Evolutionary conservation across 2,329 filamentous ascomycete genomes (phyloP).

Genomic region (Gaeumannomyces sp.): DNA sequence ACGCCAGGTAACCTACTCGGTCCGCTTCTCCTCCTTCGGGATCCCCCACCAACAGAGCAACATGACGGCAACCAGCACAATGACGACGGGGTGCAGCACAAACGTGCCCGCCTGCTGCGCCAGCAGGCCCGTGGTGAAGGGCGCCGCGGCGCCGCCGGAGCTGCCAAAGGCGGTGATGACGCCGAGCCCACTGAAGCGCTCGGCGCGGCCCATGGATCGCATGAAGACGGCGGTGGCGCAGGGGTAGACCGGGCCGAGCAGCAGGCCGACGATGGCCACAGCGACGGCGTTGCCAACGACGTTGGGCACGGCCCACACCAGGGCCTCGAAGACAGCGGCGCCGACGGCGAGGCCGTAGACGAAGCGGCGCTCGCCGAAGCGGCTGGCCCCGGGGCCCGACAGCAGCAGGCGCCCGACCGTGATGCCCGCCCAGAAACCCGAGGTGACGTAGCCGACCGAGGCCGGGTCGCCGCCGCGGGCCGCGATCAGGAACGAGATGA

Average conservation of each 20-base stretch:
- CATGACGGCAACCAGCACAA: constrained; percentile 61
- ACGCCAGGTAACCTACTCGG: constrained; percentile 34
- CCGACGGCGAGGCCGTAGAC: constrained; percentile 58
- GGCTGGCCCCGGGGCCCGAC: constrained; percentile 53
- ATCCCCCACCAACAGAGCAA: constrained; percentile 56
- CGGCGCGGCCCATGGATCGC: constrained; percentile 48
- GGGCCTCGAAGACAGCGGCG: constrained; percentile 61
- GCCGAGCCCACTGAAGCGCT: constrained; percentile 58
- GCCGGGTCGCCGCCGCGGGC: constrained; percentile 63
- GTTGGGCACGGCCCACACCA: constrained; percentile 74
- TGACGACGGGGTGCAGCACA: constrained; percentile 61
- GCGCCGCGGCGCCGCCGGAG: constrained; percentile 60
- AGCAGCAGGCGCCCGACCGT: constrained; percentile 70
- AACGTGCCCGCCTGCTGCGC: constrained; percentile 57
- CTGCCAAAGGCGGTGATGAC: constrained; percentile 66
- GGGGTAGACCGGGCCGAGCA: constrained; percentile 75
- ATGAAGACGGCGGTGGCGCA: constrained; percentile 62
- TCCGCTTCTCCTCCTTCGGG: constrained; percentile 52
- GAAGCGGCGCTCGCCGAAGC: constrained; percentile 63
- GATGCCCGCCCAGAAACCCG: constrained; percentile 67
- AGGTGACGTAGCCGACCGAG: constrained; percentile 72
- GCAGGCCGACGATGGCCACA: constrained; percentile 63
- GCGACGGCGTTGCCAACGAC: constrained; percentile 64
- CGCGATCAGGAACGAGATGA: constrained; percentile 76
- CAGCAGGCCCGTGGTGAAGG: constrained; percentile 59